Percentiles rank a stretch among this genome's conserved stretches.
Evolutionary conservation across 202 grass and related monocot species (phyloP).

Genomic region (Setaria viridis): DNA sequence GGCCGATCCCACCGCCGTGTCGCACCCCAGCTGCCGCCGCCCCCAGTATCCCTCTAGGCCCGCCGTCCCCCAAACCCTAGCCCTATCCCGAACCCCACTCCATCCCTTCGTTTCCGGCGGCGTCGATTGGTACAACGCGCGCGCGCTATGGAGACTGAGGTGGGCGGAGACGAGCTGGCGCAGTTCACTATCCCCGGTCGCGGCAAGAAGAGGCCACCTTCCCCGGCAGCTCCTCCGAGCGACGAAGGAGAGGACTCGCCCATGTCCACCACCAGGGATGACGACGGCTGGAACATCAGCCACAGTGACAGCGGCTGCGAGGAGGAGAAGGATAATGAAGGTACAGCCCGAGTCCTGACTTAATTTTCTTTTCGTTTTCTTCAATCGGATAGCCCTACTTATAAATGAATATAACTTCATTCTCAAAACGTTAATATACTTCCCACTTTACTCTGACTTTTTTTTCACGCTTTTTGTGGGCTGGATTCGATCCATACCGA

Average conservation of each 20-base stretch:
- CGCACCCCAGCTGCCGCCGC: too few species aligned
- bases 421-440: neutral
- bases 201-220: conserved; percentile 30
- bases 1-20: too few species aligned
- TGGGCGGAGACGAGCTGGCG: neutral
- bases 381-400: neutral
- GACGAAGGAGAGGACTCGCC: conserved; percentile 3
- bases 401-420: neutral
- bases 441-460: neutral
- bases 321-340: neutral
- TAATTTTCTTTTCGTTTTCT: neutral
- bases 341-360: neutral
- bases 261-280: neutral
- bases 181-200: neutral
- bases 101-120: neutral
- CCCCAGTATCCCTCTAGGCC: neutral
- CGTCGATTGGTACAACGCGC: neutral
- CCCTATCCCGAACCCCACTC: neutral
- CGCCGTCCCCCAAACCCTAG: neutral
- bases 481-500: neutral
- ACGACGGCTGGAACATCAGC: neutral
- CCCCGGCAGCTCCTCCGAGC: neutral
- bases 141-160: conserved; percentile 20
- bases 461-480: neutral
- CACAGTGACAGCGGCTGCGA: neutral